phyloP scores from a whole-genome alignment of 2,329 filamentous ascomycete genomes.

The Cordyceps militaris region DNA sequence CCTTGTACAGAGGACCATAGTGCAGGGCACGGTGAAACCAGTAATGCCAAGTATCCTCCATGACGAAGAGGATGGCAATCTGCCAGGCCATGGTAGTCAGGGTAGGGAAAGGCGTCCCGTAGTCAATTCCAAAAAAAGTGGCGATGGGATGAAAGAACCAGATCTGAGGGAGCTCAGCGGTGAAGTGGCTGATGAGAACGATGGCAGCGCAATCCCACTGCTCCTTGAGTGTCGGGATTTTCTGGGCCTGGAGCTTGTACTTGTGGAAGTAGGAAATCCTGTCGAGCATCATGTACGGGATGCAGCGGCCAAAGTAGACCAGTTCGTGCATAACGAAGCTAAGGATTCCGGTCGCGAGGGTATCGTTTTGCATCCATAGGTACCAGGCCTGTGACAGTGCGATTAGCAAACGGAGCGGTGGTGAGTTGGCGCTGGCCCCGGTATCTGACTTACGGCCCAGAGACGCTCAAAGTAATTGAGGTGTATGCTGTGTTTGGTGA shows the following conservation, averaged over 20 bases:
- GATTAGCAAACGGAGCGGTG: slow-evolving; percentile 5
- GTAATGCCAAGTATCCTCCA: slow-evolving; percentile 98
- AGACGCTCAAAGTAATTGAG: slow-evolving; percentile 81
- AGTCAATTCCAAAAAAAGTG: slow-evolving; percentile 83
- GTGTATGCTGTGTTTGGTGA: slow-evolving; percentile 69
- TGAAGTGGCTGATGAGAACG: slow-evolving; percentile 92
- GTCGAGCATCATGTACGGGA: slow-evolving; percentile 93
- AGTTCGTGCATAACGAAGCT: slow-evolving; percentile 92
- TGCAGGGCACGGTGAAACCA: slow-evolving; percentile 91
- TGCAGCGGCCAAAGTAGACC: slow-evolving; percentile 84
- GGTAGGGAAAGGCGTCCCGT: slow-evolving; percentile 81
- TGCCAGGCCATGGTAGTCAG: slow-evolving; percentile 83
- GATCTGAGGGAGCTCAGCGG: slow-evolving; percentile 95
- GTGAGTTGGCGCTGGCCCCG: slow-evolving; percentile 2
- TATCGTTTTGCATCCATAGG: slow-evolving; percentile 95
- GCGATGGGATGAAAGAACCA: slow-evolving; percentile 99
- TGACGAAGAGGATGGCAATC: slow-evolving; percentile 86
- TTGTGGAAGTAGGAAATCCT: slow-evolving; percentile 77
- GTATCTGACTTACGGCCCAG: slow-evolving; percentile 62
- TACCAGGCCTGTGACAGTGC: slow-evolving; percentile 65
- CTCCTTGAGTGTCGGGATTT: slow-evolving; percentile 86
- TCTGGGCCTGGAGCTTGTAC: slow-evolving; percentile 88
- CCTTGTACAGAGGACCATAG: slow-evolving; percentile 91
- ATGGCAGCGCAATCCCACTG: slow-evolving; percentile 92
- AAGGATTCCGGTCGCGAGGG: slow-evolving; percentile 93